phyloP scores from a whole-genome alignment of 345 rosid species.

The Dimocarpus longan region DNA sequence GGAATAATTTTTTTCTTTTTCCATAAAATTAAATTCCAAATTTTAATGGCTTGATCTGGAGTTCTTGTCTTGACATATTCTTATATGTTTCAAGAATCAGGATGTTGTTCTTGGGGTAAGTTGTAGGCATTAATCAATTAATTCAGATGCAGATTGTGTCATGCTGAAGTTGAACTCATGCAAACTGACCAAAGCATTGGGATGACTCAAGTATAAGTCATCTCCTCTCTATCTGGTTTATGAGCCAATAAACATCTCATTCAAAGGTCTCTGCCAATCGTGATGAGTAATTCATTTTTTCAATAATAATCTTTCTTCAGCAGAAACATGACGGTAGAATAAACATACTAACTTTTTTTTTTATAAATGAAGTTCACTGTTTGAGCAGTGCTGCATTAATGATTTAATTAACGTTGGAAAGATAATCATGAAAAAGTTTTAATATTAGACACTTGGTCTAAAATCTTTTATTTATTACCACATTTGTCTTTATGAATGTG shows the following conservation, averaged over 20 bases:
- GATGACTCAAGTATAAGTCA: not conserved
- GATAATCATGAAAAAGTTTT: not conserved
- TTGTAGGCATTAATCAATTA: not conserved
- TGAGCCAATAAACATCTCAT: not conserved
- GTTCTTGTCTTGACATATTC: not conserved
- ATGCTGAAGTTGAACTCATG: conserved; percentile 1
- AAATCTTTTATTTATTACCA: conserved; percentile 7
- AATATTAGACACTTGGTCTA: conserved; percentile 3
- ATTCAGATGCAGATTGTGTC: not conserved
- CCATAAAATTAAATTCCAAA: not conserved
- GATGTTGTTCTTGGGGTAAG: not conserved
- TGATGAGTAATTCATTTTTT: not conserved
- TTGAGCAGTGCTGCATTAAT: not conserved
- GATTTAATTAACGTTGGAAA: too few relatives aligned
- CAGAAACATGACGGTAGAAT: not conserved
- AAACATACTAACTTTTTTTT: not conserved
- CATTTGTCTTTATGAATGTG: not conserved
- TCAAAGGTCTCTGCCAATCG: not conserved
- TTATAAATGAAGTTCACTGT: not conserved
- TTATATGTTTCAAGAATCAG: not conserved
- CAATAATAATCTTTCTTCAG: not conserved
- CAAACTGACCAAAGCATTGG: not conserved
- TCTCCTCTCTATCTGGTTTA: not conserved
- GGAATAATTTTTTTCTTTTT: not conserved
- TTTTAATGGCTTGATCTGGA: not conserved